Base-by-base conservation (phyloP, 805 yeast genomes). In the Zygoascus tannicola region DNA sequence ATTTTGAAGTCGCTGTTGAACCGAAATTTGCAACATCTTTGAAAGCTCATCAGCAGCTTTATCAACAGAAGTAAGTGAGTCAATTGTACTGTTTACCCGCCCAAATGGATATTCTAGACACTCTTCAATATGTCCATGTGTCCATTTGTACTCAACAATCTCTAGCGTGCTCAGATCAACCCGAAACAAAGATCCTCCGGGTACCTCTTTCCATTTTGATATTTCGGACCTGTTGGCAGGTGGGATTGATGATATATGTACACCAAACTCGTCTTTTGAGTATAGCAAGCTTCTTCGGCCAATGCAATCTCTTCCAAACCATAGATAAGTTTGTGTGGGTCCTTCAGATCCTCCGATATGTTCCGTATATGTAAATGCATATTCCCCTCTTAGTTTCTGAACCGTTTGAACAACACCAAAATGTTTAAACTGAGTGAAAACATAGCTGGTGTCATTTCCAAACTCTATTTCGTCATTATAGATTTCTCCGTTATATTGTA, bases 401-500 rank as follows among this genome's bases (percentile, higher is more conserved):
- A 85, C 56, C 0, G 76, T 63, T 2, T 61, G 49, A 1, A 65
- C 39, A 2, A 81, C 60, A 19, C 76, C 70, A 1, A 49, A 22
- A 4, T 43, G 44, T 10, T 50, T 41, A 23, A 83, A 56, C 23
- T 54, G 53, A 1, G 65, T 54, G 39, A 67, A 64, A 4, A 85
- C 62, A 50, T 60, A 81, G 2, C 59, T 66, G 0, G 94, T 78
- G 60, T 88, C 97, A 57, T 84, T 84, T 0, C 67, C 62, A 0
- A 53, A 49, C 26, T 66, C 51, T 19, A 81, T 71, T 32, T 72
- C 81, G 1, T 44, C 50, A 18, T 80, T 80, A 60, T 92, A 92
- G 8, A 92, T 62, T 55, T 92, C 97, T 0, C 98, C 99, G 59
- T 94, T 92, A 63, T 82, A 90, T 56, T 86, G 95, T 5, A 94